Base-by-base conservation (phyloP, 169 alveolate species). In the Plasmodium adleri region DNA sequence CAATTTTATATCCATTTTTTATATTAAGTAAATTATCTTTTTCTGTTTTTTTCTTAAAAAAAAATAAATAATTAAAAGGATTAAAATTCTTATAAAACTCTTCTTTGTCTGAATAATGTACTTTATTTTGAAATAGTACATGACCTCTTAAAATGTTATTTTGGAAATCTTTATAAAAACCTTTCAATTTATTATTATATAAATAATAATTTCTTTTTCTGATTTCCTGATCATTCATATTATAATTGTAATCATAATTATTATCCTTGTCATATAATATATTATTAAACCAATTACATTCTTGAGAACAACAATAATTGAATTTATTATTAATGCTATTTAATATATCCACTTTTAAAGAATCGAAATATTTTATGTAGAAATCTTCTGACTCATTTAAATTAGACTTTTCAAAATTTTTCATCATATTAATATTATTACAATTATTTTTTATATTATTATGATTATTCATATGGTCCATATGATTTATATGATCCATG, bases 61-160 rank as follows among this genome's bases (percentile, higher is more conserved):
- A 39, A 39, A 39, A 39, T 39, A 39, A 5, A 39, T 5, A 39
- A 50, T 17, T 54, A 74, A 74, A 43, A 24, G 88, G 88, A 24
- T 17, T 49, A 12, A 78, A 47, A 78, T 64, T 64, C 17, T 28
- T 43, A 45, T 52, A n/a, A 78, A 78, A 32, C 50, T n/a, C 26
- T 1, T 78, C 26, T 26, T 78, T 32, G 15, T 66, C 67, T 43
- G 49, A 39, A 5, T 22, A 47, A 15, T 49, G 32, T 49, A 22
- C 12, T 59, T 74, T 28, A 22, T 76, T 63, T 24, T 76, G 54
- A 76, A 76, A 76, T 64, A 64, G 24, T 43, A 66, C 70, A 56
- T 76, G 70, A 13, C 89, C 89, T 76, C 43, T 76, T 76, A 76
- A 76, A 64, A 76, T 59, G 13, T 76, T 76, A 64, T 67, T 76